These are phyloP conservation scores for Hypoxylon lenormandii DNA, from an alignment of 495 filamentous ascomycete species.

Conservation along the genomic window DNA sequence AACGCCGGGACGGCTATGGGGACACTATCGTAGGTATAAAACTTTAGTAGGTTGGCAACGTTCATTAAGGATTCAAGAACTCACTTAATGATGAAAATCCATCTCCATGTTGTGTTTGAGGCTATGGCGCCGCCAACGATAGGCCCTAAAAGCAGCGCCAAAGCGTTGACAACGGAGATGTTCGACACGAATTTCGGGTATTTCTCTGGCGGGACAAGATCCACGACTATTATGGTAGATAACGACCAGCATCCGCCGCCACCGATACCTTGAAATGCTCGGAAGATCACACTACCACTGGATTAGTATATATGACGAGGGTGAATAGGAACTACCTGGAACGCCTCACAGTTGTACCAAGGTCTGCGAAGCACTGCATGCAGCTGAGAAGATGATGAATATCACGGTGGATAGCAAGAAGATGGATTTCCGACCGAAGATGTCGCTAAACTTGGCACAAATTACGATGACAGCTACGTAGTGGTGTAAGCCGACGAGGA, in stretches of 20 bases:
- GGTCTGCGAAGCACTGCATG: constrained; percentile 55
- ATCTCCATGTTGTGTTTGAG: constrained; percentile 57
- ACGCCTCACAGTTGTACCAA: constrained; percentile 51
- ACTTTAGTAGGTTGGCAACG: constrained; percentile 16
- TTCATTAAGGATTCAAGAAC: neutral
- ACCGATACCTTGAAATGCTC: constrained; percentile 60
- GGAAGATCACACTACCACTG: constrained; percentile 50
- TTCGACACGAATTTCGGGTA: constrained; percentile 35
- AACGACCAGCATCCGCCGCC: constrained; percentile 56
- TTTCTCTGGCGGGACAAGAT: constrained; percentile 53
- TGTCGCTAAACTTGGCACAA: constrained; percentile 58
- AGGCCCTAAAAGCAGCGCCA: constrained; percentile 56
- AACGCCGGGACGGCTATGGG: constrained; percentile 2
- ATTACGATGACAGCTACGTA: constrained; percentile 45
- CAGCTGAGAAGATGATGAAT: constrained; percentile 59
- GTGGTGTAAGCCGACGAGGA: neutral
- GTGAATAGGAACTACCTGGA: neutral
- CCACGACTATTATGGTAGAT: constrained; percentile 51
- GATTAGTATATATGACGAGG: neutral
- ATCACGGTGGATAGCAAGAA: constrained; percentile 50
- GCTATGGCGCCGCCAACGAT: constrained; percentile 57
- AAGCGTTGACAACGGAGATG: constrained; percentile 32
- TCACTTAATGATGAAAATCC: constrained; percentile 55
- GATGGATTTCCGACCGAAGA: constrained; percentile 55
- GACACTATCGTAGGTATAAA: constrained; percentile 8